Conservation (phyloP, 306 rosid species). For the Abrus precatorius region DNA sequence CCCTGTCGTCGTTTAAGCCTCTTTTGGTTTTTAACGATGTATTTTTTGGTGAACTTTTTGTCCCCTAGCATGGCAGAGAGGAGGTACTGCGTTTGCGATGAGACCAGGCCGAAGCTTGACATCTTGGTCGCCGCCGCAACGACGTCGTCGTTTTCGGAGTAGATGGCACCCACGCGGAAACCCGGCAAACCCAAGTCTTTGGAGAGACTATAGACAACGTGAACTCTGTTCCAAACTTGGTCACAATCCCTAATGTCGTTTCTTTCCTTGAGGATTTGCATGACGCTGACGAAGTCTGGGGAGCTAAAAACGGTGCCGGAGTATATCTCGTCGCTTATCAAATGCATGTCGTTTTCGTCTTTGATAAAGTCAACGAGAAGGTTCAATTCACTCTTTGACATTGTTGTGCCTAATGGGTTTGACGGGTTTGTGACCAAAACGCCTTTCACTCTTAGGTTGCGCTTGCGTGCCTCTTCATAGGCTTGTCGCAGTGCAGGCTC, state of each 20-base stretch:
- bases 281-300: constrained; percentile 68
- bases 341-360: constrained; percentile 60
- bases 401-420: constrained; percentile 85
- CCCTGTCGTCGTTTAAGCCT: constrained; percentile 65
- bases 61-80: constrained; percentile 75
- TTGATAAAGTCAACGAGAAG: constrained; percentile 67
- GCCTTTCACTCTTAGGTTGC: constrained; percentile 79
- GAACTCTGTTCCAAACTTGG: constrained; percentile 63
- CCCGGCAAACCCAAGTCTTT: constrained; percentile 91
- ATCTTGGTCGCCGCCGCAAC: constrained; percentile 76
- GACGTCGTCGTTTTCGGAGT: constrained; percentile 70
- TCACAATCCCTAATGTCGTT: constrained; percentile 37
- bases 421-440: constrained; percentile 87
- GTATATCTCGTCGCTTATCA: constrained; percentile 89
- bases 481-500: constrained; percentile 65
- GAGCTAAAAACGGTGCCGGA: constrained; percentile 83
- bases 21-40: constrained; percentile 65
- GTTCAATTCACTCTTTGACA: constrained; percentile 66
- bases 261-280: constrained; percentile 67
- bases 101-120: constrained; percentile 88
- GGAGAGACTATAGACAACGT: constrained; percentile 84
- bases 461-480: constrained; percentile 60
- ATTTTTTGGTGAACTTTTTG: constrained; percentile 67
- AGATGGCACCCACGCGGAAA: constrained; percentile 80
- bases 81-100: constrained; percentile 85